phyloP scores from a whole-genome alignment of 805 yeast species.

The Lipomyces mesembrius region DNA sequence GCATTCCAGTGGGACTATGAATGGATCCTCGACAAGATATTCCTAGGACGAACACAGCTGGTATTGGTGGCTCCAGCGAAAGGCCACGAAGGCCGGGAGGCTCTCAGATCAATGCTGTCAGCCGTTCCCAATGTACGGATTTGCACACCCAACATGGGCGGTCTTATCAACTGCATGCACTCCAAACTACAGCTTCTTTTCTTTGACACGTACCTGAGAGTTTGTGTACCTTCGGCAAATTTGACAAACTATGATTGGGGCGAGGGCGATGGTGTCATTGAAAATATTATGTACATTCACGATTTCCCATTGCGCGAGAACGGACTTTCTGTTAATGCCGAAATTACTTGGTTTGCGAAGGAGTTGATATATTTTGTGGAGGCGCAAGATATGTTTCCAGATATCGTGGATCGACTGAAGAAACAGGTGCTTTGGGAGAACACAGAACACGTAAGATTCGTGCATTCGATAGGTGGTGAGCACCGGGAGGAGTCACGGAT shows the following conservation, averaged over 20 bases:
- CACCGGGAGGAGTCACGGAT: slow-evolving; percentile 15
- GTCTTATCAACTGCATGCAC: slow-evolving; percentile 36
- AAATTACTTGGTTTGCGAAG: slow-evolving; percentile 20
- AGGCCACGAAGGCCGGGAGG: slow-evolving; percentile 20
- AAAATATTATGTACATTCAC: slow-evolving; percentile 38
- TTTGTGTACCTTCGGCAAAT: slow-evolving; percentile 39
- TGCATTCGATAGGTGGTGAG: slow-evolving; percentile 40
- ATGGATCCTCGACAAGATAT: slow-evolving; percentile 31
- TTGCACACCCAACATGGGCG: slow-evolving; percentile 35
- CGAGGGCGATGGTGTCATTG: slow-evolving; percentile 38
- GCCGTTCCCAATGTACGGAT: slow-evolving; percentile 27
- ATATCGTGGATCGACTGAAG: slow-evolving; percentile 26
- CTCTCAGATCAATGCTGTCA: slow-evolving; percentile 3
- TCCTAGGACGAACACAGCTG: slow-evolving; percentile 22
- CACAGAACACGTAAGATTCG: slow-evolving; percentile 36
- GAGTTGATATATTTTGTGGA: slow-evolving; percentile 32
- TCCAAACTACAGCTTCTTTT: slow-evolving; percentile 39
- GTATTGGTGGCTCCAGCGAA: slow-evolving; percentile 34
- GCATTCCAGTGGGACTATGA: slow-evolving; percentile 37
- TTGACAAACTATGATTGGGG: slow-evolving; percentile 42
- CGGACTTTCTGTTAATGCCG: neutral
- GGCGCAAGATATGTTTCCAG: slow-evolving; percentile 33
- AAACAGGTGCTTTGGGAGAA: slow-evolving; percentile 33
- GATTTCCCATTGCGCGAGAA: slow-evolving; percentile 30
- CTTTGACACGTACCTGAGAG: slow-evolving; percentile 35